These are phyloP conservation scores for Lippia alba DNA, from an alignment of 305 asterid genomes.

Conservation along the genomic window DNA sequence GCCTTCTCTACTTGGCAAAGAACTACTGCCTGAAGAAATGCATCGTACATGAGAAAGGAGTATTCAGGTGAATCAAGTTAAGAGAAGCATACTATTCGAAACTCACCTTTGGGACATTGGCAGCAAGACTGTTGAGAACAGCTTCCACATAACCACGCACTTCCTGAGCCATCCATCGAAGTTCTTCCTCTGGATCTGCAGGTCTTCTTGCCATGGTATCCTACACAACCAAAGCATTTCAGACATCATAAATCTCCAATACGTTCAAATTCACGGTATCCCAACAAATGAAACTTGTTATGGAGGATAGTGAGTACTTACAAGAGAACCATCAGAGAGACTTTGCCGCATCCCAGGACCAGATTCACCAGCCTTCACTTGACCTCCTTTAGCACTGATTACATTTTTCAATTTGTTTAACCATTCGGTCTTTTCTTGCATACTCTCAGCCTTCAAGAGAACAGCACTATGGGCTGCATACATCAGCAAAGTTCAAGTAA, in stretches of 20 bases:
- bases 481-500: constrained; percentile 31
- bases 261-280: constrained; percentile 4
- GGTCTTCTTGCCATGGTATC: constrained; percentile 55
- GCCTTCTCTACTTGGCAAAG: constrained; percentile 85
- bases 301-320: constrained; percentile 40
- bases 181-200: constrained; percentile 80
- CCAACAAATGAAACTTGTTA: constrained; percentile 11
- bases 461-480: constrained; percentile 84
- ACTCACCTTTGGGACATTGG: constrained; percentile 76
- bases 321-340: constrained; percentile 91
- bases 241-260: constrained; percentile 21
- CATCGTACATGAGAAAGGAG: constrained; percentile 11
- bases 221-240: constrained; percentile 21
- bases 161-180: constrained; percentile 86
- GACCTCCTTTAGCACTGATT: constrained; percentile 87
- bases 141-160: constrained; percentile 87
- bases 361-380: constrained; percentile 71
- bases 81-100: constrained; percentile 9
- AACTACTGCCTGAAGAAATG: constrained; percentile 65
- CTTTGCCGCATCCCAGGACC: constrained; percentile 71
- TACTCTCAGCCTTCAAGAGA: constrained; percentile 81
- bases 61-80: constrained; percentile 14
- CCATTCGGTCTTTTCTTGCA: constrained; percentile 78
- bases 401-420: constrained; percentile 69
- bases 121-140: constrained; percentile 78